Conservation (phyloP, 2,329 filamentous ascomycete genomes). For the Fusarium mundagurra region DNA sequence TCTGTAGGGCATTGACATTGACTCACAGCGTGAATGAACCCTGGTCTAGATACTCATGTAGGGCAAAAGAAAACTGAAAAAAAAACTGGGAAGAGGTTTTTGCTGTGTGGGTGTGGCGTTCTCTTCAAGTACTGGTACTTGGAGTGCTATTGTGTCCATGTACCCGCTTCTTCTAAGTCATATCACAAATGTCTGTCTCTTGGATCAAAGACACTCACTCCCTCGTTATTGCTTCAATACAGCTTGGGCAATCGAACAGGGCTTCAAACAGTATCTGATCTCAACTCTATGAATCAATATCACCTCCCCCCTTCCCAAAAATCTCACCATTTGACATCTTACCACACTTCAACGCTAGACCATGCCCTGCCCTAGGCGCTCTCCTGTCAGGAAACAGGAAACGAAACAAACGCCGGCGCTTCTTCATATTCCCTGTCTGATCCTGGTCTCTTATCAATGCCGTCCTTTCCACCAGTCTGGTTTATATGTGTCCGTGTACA, state of each 20-base stretch:
- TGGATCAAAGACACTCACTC: conserved; percentile 28
- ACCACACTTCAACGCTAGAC: conserved; percentile 16
- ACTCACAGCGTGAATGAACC: conserved; percentile 7
- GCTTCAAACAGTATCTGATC: background rate
- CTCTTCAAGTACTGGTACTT: conserved; percentile 38
- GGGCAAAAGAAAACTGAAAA: background rate
- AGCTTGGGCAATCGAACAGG: background rate
- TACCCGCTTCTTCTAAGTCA: conserved; percentile 20
- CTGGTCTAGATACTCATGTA: conserved; percentile 5
- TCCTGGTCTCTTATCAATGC: conserved; percentile 27
- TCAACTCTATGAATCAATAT: conserved; percentile 9
- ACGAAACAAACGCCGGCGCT: conserved; percentile 45
- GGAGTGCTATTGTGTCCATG: conserved; percentile 8
- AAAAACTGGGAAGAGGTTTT: conserved; percentile 15
- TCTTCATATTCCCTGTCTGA: conserved; percentile 29
- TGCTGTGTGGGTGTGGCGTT: conserved; percentile 28
- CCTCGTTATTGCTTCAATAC: background rate
- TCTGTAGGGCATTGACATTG: conserved; percentile 8
- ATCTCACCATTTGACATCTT: conserved; percentile 16
- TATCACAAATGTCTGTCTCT: background rate
- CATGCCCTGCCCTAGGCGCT: conserved; percentile 35
- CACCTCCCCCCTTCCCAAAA: conserved; percentile 10
- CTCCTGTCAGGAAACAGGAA: conserved; percentile 41
- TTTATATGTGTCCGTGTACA: background rate
- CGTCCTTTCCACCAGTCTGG: conserved; percentile 10